Conservation (phyloP, 768 basidiomycete genomes). For the Dacryopinax primogenitus region DNA sequence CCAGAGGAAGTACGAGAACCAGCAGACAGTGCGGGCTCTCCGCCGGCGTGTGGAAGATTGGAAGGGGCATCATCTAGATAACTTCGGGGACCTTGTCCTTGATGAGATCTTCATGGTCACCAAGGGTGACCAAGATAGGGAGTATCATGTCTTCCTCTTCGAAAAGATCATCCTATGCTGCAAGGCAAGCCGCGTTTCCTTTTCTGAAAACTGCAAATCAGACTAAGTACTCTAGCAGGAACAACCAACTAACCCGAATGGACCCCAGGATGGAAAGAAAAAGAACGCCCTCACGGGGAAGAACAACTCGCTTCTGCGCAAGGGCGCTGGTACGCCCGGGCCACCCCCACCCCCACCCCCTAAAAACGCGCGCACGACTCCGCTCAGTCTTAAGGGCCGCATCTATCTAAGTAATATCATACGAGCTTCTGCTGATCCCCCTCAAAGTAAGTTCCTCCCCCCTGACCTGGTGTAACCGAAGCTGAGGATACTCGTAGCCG, state of each 20-base stretch:
- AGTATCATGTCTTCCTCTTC: slow-evolving; percentile 97
- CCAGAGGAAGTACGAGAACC: slow-evolving; percentile 80
- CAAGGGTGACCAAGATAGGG: slow-evolving; percentile 90
- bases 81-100: slow-evolving; percentile 86
- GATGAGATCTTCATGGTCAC: slow-evolving; percentile 94
- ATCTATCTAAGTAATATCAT: slow-evolving; percentile 97
- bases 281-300: slow-evolving; percentile 37
- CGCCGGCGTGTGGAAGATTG: slow-evolving; percentile 86
- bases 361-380: slow-evolving; percentile 42
- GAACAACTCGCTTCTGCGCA: slow-evolving; percentile 81
- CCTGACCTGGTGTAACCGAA: background rate
- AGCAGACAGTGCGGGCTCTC: slow-evolving; percentile 77
- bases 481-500: slow-evolving; percentile 12
- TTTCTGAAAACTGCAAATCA: background rate
- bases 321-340: slow-evolving; percentile 37
- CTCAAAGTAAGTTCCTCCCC: slow-evolving; percentile 39
- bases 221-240: background rate
- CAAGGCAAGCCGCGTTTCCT: slow-evolving; percentile 58
- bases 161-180: slow-evolving; percentile 98
- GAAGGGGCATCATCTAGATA: slow-evolving; percentile 93
- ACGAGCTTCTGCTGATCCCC: slow-evolving; percentile 42
- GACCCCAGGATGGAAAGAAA: slow-evolving; percentile 10
- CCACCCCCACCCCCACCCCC: slow-evolving; percentile 35
- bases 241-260: background rate
- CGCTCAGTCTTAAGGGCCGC: slow-evolving; percentile 82